A percentile compares a stretch with the other conserved stretches of the same genome.
These are phyloP conservation scores for Plasmodium reichenowi DNA, from an alignment of 169 alveolate species.

Conservation along the genomic window DNA sequence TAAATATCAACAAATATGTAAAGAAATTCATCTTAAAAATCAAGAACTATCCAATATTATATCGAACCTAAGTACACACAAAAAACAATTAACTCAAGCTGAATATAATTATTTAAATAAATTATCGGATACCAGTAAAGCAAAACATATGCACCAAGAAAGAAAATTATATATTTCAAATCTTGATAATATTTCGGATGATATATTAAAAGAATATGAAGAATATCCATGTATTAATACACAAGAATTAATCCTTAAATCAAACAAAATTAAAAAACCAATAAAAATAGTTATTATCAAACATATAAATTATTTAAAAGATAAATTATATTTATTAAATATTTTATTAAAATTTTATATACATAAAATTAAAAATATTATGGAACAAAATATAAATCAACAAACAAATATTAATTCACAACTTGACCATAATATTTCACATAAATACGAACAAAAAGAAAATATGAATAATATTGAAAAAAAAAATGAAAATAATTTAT, in stretches of 20 bases:
- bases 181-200: constrained; percentile 45
- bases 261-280: constrained; percentile 46
- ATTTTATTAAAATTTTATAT: constrained; percentile 36
- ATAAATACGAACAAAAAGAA: background rate
- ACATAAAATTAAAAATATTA: background rate
- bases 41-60: constrained; percentile 19
- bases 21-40: constrained; percentile 34
- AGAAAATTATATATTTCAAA: constrained; percentile 63
- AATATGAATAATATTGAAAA: background rate
- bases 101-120: constrained; percentile 57
- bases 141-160: constrained; percentile 72
- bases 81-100: constrained; percentile 47
- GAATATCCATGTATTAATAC: constrained; percentile 20
- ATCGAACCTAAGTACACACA: constrained; percentile 20
- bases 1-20: constrained; percentile 48
- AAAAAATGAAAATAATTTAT: background rate
- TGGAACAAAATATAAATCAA: background rate
- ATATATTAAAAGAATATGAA: constrained; percentile 56
- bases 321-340: constrained; percentile 37
- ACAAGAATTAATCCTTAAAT: constrained; percentile 26
- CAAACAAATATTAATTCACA: background rate
- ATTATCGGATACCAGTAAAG: constrained; percentile 61
- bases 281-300: constrained; percentile 17
- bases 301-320: constrained; percentile 45
- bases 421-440: background rate